These are phyloP conservation scores for Boletus mariae DNA, from an alignment of 1,284 basidiomycete genomes.

Conservation along the genomic window DNA sequence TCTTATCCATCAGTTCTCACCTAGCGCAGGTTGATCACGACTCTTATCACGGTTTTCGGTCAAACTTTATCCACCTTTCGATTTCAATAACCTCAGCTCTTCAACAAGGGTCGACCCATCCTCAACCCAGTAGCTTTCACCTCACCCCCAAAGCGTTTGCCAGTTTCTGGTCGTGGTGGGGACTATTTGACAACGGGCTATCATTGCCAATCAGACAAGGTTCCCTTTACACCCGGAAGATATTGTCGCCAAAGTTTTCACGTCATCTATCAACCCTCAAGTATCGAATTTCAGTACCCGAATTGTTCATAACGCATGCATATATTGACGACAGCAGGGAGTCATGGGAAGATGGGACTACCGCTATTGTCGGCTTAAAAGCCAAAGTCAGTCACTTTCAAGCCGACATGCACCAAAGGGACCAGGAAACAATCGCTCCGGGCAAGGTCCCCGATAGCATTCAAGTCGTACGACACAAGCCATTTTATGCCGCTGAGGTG, in stretches of 20 bases:
- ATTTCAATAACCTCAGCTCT: slow-evolving; percentile 76
- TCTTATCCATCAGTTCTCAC: slow-evolving; percentile 1
- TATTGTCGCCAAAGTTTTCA: slow-evolving; percentile 85
- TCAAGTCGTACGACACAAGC: slow-evolving; percentile 72
- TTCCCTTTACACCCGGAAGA: slow-evolving; percentile 70
- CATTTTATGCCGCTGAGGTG: slow-evolving; percentile 91
- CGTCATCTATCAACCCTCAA: slow-evolving; percentile 90
- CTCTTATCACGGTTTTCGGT: slow-evolving; percentile 88
- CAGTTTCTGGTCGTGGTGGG: slow-evolving; percentile 94
- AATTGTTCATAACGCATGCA: slow-evolving; percentile 83
- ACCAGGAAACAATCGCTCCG: slow-evolving; percentile 69
- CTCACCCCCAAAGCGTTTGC: slow-evolving; percentile 84
- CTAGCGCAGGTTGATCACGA: slow-evolving; percentile 52
- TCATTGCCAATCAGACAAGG: slow-evolving; percentile 89
- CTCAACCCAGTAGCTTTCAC: slow-evolving; percentile 71
- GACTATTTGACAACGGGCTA: slow-evolving; percentile 76
- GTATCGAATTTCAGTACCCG: slow-evolving; percentile 79
- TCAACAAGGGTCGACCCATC: slow-evolving; percentile 26
- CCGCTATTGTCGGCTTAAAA: slow-evolving; percentile 82
- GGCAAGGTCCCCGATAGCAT: slow-evolving; percentile 45
- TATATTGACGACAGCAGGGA: slow-evolving; percentile 79
- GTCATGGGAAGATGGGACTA: slow-evolving; percentile 78
- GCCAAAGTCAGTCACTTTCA: slow-evolving; percentile 79
- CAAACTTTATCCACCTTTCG: slow-evolving; percentile 92
- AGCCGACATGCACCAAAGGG: slow-evolving; percentile 90